These are phyloP conservation scores for Hypoxylon sp. DNA, from an alignment of 2,329 filamentous ascomycete genomes.

Conservation along the genomic window DNA sequence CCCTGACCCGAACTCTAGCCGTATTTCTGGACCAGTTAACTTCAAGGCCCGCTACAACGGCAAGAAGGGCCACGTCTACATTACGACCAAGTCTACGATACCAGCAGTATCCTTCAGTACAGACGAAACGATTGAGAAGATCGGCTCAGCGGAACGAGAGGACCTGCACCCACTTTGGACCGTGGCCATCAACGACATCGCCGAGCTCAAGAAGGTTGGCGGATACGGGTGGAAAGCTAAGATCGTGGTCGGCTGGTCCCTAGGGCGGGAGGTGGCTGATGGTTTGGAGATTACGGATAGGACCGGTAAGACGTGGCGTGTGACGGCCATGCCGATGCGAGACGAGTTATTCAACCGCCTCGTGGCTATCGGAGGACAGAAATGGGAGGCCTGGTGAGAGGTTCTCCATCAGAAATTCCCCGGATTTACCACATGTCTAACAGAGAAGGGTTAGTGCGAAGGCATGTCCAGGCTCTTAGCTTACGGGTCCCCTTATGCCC, in stretches of 20 bases:
- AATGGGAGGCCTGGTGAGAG: conserved; percentile 81
- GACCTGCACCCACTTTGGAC: conserved; percentile 74
- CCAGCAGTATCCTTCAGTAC: conserved; percentile 76
- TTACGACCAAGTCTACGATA: conserved; percentile 74
- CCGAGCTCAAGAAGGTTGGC: conserved; percentile 81
- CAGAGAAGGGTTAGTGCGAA: conserved; percentile 17
- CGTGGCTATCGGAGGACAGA: conserved; percentile 81
- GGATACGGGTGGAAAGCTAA: conserved; percentile 89
- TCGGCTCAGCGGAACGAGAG: conserved; percentile 69
- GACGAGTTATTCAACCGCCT: conserved; percentile 87
- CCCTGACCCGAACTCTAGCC: conserved; percentile 59
- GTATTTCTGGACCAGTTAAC: conserved; percentile 75
- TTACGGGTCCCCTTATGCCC: not conserved
- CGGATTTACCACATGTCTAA: conserved; percentile 14
- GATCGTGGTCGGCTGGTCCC: conserved; percentile 83
- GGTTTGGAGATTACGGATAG: conserved; percentile 76
- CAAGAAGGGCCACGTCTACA: conserved; percentile 77
- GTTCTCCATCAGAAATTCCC: not conserved
- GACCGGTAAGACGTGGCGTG: conserved; percentile 65
- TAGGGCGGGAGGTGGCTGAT: conserved; percentile 79
- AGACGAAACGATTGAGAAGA: conserved; percentile 66
- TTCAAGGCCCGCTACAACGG: conserved; percentile 80
- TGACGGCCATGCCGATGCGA: conserved; percentile 78
- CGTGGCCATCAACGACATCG: conserved; percentile 77
- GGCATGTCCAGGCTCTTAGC: conserved; percentile 9